A percentile compares a stretch with the other conserved stretches of the same genome.
These are phyloP conservation scores for Rhodamnia rubescens DNA, from an alignment of 345 rosid genomes.

Conservation along the genomic window DNA sequence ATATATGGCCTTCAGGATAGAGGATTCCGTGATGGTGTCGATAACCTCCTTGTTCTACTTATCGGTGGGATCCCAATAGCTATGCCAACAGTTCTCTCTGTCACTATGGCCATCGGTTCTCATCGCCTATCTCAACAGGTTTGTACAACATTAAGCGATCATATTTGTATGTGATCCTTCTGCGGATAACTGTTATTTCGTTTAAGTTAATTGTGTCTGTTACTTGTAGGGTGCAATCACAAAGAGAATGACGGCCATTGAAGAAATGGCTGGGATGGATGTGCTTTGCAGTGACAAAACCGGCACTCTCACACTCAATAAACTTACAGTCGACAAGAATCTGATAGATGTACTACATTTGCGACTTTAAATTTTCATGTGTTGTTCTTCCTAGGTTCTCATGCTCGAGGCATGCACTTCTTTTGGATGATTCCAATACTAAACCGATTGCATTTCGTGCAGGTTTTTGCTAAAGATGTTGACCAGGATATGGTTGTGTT, in stretches of 20 bases:
- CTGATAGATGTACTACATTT: slow-evolving; percentile 58
- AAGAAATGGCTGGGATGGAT: slow-evolving; percentile 99
- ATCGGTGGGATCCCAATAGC: slow-evolving; percentile 98
- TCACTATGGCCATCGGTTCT: slow-evolving; percentile 91
- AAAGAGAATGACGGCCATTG: slow-evolving; percentile 94
- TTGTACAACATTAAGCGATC: not conserved
- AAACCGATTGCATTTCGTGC: not conserved
- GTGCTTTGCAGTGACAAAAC: slow-evolving; percentile 94
- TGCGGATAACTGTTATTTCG: not conserved
- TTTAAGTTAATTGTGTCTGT: not conserved
- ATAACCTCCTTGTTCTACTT: slow-evolving; percentile 75
- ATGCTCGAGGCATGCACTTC: not conserved
- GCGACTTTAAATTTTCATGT: not conserved
- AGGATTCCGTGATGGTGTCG: slow-evolving; percentile 55
- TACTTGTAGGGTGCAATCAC: slow-evolving; percentile 69
- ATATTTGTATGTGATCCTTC: not conserved
- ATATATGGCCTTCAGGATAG: slow-evolving; percentile 44
- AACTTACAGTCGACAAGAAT: slow-evolving; percentile 72
- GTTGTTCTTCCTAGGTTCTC: not conserved
- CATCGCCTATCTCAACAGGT: slow-evolving; percentile 83
- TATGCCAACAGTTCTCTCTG: slow-evolving; percentile 97
- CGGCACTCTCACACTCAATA: slow-evolving; percentile 85
- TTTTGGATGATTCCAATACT: not conserved
- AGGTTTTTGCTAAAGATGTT: slow-evolving; percentile 53
- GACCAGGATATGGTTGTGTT: slow-evolving; percentile 65